Conservation (phyloP, 345 rosid genomes). For the Heritiera littoralis region DNA sequence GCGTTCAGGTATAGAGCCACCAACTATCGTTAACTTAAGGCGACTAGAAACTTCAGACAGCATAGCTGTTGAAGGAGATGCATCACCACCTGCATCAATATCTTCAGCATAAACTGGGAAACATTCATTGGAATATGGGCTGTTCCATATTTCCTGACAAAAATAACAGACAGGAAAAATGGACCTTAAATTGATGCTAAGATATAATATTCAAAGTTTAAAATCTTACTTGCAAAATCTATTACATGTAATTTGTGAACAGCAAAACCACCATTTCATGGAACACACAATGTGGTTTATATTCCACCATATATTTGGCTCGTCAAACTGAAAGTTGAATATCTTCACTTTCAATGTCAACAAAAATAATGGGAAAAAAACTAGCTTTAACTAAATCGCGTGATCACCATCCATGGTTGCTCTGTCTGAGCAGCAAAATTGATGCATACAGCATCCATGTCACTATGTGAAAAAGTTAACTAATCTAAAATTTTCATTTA, state of each 20-base stretch:
- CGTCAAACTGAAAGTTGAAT: background rate
- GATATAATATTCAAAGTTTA: background rate
- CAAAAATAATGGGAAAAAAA: background rate
- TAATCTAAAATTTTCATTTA: background rate
- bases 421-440: background rate
- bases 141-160: constrained; percentile 90
- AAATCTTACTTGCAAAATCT: background rate
- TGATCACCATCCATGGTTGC: background rate
- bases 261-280: background rate
- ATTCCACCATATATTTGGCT: background rate
- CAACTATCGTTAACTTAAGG: constrained; percentile 72
- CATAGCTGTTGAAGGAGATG: constrained; percentile 88
- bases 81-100: constrained; percentile 65
- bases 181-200: background rate
- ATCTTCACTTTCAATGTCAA: background rate
- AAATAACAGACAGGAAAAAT: background rate
- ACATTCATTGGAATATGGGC: constrained; percentile 87
- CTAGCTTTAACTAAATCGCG: background rate
- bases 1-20: constrained; percentile 87
- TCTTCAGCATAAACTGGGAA: constrained; percentile 91
- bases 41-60: constrained; percentile 68
- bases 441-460: background rate
- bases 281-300: background rate
- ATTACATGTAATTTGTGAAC: background rate
- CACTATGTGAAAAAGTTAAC: background rate